Conservation (phyloP, 306 rosid genomes). For the Quillaja saponaria region DNA sequence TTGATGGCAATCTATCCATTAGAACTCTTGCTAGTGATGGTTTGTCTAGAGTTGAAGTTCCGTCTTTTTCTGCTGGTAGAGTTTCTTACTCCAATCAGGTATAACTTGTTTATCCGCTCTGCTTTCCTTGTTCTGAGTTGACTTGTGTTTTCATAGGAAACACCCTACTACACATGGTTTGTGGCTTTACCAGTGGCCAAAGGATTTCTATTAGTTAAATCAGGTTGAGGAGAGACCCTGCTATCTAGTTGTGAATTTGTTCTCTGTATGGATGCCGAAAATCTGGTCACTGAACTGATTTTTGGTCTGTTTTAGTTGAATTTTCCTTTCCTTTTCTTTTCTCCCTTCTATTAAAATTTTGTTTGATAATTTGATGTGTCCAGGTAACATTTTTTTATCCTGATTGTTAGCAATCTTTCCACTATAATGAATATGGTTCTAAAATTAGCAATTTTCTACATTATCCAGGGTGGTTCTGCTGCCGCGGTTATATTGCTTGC, state of each 20-base stretch:
- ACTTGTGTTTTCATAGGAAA: conserved; percentile 3
- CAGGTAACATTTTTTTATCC: no score
- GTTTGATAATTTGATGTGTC: no score
- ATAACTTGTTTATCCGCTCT: conserved; percentile 24
- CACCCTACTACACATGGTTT: neutral
- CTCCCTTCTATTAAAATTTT: no score
- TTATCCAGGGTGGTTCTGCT: conserved; percentile 56
- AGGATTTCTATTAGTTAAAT: conserved; percentile 13
- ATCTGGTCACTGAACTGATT: no score
- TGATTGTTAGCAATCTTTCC: no score
- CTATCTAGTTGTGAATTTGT: conserved; percentile 4
- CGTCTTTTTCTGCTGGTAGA: conserved; percentile 52
- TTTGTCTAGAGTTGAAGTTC: conserved; percentile 36
- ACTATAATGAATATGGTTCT: no score
- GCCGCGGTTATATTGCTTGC: conserved; percentile 71
- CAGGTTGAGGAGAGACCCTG: conserved; percentile 22
- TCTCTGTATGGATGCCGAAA: conserved; percentile 11
- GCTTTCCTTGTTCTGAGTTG: neutral
- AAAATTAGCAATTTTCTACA: no score
- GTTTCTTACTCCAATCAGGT: conserved; percentile 56
- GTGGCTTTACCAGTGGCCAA: neutral
- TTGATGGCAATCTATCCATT: conserved; percentile 34
- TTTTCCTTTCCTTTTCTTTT: no score
- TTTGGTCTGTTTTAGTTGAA: no score
- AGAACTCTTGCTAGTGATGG: conserved; percentile 42